Evolutionary conservation across 306 rosid genomes (phyloP), one percentile per base, ranked within the genome.

Genomic region (Quercus glauca): DNA sequence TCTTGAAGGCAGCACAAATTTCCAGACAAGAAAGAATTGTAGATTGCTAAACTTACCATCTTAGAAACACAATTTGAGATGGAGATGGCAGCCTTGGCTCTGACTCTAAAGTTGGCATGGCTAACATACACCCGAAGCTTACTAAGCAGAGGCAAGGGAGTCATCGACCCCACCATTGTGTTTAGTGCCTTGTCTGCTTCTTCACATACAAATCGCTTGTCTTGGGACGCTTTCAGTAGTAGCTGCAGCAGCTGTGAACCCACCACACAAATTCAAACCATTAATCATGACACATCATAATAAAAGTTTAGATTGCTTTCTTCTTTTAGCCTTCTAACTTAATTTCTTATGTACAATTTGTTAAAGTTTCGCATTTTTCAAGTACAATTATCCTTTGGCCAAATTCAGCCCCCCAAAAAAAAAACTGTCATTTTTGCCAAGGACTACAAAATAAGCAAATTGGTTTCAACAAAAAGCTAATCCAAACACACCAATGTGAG

Each of bases 131-230:
- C 63, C 45, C 68, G 79, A 55, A 95, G 90, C 84, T 89, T 91
- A 31, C 74, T 82, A 65, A 92, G 91, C 79, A 95, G 57, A 53
- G 96, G 87, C 78, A 92, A 88, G 86, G 99, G 96, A 71, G 88
- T 85, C 83, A 89, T 83, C 33, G 90, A 84, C 82, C 63, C 81
- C 63, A 92, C 96, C 93, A 92, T 86, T 69, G 86, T 6, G 69
- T 64, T 79, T 17, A 95, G 86, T 64, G 98, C 92, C 76, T 78
- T 90, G 71, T 87, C 96, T 55, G 99, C 97, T 85, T 92, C 99
- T 89, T 95, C 99, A 74, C 98, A 95, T 20, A 95, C 98, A 82
- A 95, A 95, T 45, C 83, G 79, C 78, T 95, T 95, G 77, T 95
- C 99, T 71, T 95, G 99, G 5, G 94, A 95, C 59, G 99, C 90